A percentile compares a stretch with the other conserved stretches of the same genome.
phyloP scores from a whole-genome alignment of 192 early-diverging fungal species.

The Chytriomyces confervae region DNA sequence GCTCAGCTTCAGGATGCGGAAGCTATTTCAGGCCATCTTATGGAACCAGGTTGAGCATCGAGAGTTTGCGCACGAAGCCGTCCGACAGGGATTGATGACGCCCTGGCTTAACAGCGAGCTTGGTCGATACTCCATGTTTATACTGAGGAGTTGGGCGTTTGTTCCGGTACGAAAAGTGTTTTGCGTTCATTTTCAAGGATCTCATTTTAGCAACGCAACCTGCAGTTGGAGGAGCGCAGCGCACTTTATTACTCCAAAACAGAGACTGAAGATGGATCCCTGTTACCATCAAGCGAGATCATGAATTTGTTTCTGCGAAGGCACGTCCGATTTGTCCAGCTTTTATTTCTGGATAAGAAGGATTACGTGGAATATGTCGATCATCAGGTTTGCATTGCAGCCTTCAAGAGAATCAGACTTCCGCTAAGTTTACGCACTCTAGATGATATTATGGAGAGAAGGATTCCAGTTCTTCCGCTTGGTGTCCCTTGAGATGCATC shows the following conservation, averaged over 20 bases:
- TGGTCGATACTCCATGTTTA: slow-evolving; percentile 65
- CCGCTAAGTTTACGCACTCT: background rate
- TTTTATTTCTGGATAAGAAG: slow-evolving; percentile 67
- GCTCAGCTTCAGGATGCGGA: background rate
- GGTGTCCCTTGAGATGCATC: slow-evolving; percentile 48
- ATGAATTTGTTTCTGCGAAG: slow-evolving; percentile 68
- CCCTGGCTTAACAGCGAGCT: slow-evolving; percentile 72
- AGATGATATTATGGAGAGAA: slow-evolving; percentile 70
- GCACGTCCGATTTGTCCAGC: slow-evolving; percentile 69
- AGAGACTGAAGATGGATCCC: background rate
- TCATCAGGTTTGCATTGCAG: slow-evolving; percentile 40
- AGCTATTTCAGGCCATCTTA: slow-evolving; percentile 18
- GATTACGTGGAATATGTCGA: slow-evolving; percentile 52
- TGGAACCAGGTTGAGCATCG: slow-evolving; percentile 57
- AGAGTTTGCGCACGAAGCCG: slow-evolving; percentile 79
- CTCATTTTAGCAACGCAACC: background rate
- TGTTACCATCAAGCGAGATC: slow-evolving; percentile 2
- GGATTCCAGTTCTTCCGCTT: slow-evolving; percentile 70
- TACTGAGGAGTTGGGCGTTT: slow-evolving; percentile 71
- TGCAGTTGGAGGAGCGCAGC: background rate
- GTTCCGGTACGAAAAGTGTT: slow-evolving; percentile 30
- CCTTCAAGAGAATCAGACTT: slow-evolving; percentile 4
- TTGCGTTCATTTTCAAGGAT: background rate
- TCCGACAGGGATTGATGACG: slow-evolving; percentile 72
- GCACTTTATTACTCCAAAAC: background rate